A percentile compares a stretch with the other conserved stretches of the same genome.
phyloP scores from a whole-genome alignment of 106 monocot genomes.

The Dendrobium catenatum region DNA sequence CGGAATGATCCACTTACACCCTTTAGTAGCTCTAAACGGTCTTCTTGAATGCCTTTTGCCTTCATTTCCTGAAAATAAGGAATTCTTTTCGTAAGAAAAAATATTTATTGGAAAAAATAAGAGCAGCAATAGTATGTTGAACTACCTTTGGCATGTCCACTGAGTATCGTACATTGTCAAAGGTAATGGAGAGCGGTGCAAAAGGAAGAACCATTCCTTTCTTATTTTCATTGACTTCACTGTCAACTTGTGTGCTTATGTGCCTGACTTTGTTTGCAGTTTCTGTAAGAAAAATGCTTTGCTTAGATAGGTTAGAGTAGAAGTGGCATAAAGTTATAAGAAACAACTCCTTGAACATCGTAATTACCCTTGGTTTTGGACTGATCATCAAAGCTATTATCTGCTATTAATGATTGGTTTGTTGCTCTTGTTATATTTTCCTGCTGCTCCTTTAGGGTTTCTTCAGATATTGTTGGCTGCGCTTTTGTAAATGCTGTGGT shows the following conservation, averaged over 20 bases:
- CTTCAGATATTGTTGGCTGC: constrained; percentile 24
- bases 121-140: not conserved
- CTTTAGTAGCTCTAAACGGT: constrained; percentile 42
- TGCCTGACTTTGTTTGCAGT: not conserved
- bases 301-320: not conserved
- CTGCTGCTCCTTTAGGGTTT: constrained; percentile 19
- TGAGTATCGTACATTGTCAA: constrained; percentile 60
- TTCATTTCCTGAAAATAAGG: constrained; percentile 41
- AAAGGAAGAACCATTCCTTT: constrained; percentile 84
- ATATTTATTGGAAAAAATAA: not conserved
- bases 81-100: not conserved
- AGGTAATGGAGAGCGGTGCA: constrained; percentile 62
- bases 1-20: constrained; percentile 58
- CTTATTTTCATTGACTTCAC: constrained; percentile 14
- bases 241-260: not conserved
- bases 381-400: not conserved
- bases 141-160: constrained; percentile 80
- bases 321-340: not conserved
- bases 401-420: constrained; percentile 10
- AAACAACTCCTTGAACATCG: not conserved
- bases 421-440: constrained; percentile 16
- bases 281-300: not conserved
- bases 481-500: constrained; percentile 21
- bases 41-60: constrained; percentile 18
- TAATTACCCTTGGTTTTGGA: constrained; percentile 8